A percentile compares a stretch with the other conserved stretches of the same genome.
These are phyloP conservation scores for Echium plantagineum DNA, from an alignment of 257 asterid genomes.

Conservation along the genomic window DNA sequence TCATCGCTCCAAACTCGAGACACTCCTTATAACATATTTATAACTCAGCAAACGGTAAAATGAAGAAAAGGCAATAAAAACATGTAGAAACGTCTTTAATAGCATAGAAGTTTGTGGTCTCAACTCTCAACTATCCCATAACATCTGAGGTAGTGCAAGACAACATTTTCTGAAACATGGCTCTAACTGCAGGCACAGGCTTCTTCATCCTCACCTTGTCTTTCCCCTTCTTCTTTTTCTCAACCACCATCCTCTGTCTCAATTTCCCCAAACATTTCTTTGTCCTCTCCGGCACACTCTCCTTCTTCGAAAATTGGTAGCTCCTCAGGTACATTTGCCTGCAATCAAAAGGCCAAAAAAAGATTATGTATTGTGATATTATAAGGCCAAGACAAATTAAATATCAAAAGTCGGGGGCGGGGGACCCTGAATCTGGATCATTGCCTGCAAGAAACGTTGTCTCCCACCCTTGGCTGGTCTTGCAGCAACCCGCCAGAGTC, in stretches of 20 bases:
- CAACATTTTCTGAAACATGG: conserved; percentile 40
- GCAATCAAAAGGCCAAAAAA: conserved; percentile 21
- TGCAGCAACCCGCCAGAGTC: conserved; percentile 23
- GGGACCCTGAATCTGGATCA: background rate
- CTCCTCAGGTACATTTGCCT: conserved; percentile 48
- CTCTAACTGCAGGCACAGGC: conserved; percentile 21
- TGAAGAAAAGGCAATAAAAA: no score
- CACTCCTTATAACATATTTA: no score
- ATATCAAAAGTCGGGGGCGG: no score
- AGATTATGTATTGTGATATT: no score
- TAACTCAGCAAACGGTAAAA: no score
- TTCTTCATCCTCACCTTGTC: conserved; percentile 32
- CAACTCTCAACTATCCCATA: conserved; percentile 14
- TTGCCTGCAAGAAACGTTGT: conserved; percentile 20
- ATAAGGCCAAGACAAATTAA: no score
- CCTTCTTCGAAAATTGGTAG: conserved; percentile 59
- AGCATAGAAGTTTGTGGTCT: no score
- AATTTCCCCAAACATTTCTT: conserved; percentile 41
- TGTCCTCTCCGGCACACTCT: conserved; percentile 47
- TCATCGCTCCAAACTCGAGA: no score
- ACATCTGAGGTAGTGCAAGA: conserved; percentile 39
- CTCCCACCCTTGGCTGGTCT: conserved; percentile 33
- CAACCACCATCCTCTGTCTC: conserved; percentile 25
- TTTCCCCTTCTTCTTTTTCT: conserved; percentile 12
- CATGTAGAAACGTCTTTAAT: no score